Evolutionary conservation across 805 yeast species (phyloP), one percentile per base, ranked within the genome.

Genomic region (Scheffersomyces lignosus): DNA sequence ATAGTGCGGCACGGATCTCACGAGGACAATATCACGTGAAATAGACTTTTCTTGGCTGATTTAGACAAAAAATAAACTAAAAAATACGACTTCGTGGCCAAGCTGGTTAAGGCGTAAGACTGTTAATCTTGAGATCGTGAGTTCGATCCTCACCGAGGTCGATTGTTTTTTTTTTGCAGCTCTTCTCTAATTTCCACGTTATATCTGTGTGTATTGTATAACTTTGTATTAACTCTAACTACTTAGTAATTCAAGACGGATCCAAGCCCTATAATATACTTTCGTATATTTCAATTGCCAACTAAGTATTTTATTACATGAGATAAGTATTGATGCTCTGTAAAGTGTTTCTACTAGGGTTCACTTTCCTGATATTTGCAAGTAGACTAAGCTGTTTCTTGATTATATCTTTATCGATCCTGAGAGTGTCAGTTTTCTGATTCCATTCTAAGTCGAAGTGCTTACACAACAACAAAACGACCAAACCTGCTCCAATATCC

Each of bases 281-380:
- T n/a, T n/a, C n/a, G n/a, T n/a, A n/a, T n/a, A n/a, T n/a, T n/a
- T n/a, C n/a, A n/a, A n/a, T n/a, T n/a, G n/a, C n/a, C n/a, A n/a
- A n/a, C n/a, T n/a, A n/a, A n/a, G n/a, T 20, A 20, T 20, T 18
- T 16, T 15, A 14, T n/a, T 22, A 25, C 37, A 83, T 75, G 20
- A 83, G 46, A 41, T 45, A 77, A 2, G 79, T 58, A 44, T 87
- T 83, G 2, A 85, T 78, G 18, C 90, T 75, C 47, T 83, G 89
- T 27, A 87, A 62, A 0, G 95, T 83, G 8, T 87, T 80, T 33
- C 96, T 66, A 37, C 89, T 80, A 0, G 96, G 95, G 41, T 87
- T 84, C 4, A 76, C 77, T 27, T 71, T 75, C n/a, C 74, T 54
- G 5, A 62, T 55, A 3, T 70, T 60, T 13, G 74, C 65, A 3